Evolutionary conservation across 306 rosid species (phyloP).

Genomic region (Myrica gale): DNA sequence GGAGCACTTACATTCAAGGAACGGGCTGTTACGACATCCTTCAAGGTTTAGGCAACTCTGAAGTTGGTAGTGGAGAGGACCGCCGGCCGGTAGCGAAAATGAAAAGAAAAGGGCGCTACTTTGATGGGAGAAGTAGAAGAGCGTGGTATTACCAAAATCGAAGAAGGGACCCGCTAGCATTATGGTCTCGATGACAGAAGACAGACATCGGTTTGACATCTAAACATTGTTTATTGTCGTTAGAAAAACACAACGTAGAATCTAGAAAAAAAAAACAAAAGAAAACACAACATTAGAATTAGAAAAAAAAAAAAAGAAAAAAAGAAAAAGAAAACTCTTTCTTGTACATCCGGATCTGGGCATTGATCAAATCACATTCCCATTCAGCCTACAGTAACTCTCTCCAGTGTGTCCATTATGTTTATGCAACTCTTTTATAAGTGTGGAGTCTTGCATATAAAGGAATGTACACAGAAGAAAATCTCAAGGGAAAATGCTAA

Average conservation of each 20-base stretch:
- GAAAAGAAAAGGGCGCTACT: background rate
- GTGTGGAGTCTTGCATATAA: no score
- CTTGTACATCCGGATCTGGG: no score
- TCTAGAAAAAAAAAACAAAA: no score
- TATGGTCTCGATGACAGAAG: background rate
- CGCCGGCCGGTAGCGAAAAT: background rate
- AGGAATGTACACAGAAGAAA: no score
- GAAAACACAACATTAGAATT: no score
- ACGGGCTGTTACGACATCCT: background rate
- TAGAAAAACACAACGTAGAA: background rate
- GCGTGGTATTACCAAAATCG: background rate
- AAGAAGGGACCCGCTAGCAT: conserved; percentile 8
- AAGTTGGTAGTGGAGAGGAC: background rate
- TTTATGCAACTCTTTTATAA: no score
- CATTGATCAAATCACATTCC: no score
- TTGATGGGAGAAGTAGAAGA: background rate
- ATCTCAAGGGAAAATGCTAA: no score
- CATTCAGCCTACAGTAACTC: no score
- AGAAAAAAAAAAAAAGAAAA: no score
- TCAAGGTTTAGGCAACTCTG: background rate
- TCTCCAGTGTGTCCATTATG: no score
- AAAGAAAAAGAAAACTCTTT: no score
- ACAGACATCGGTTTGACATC: conserved; percentile 7
- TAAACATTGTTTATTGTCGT: background rate
- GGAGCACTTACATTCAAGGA: background rate